These are phyloP conservation scores for Tympanopsis confertula DNA, from an alignment of 2,329 filamentous ascomycete genomes.

Conservation along the genomic window DNA sequence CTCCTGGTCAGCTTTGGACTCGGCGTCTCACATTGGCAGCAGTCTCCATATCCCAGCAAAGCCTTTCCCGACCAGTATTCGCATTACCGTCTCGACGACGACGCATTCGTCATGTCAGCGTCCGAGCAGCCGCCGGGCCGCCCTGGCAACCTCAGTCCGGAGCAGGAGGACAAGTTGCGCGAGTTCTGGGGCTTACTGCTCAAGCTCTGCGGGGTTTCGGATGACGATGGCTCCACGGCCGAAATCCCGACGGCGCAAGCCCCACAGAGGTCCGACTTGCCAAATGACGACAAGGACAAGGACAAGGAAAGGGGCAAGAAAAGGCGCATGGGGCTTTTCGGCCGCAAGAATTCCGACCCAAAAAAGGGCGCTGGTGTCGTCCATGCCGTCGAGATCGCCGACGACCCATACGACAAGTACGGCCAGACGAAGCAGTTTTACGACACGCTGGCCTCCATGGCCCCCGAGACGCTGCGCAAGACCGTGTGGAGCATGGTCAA, in stretches of 20 bases:
- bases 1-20: conserved; percentile 5
- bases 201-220: conserved; percentile 58
- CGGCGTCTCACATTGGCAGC: background rate
- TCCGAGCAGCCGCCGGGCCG: conserved; percentile 51
- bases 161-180: conserved; percentile 78
- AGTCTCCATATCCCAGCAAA: background rate
- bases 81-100: too few relatives aligned
- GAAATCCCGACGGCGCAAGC: conserved; percentile 6
- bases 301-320: conserved; percentile 59
- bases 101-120: conserved; percentile 21
- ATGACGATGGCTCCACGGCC: conserved; percentile 19
- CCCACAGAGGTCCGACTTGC: conserved; percentile 2
- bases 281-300: conserved; percentile 9
- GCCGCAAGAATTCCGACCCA: conserved; percentile 36
- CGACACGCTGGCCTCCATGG: conserved; percentile 64
- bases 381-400: conserved; percentile 17
- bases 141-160: conserved; percentile 74
- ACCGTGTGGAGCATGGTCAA: conserved; percentile 93
- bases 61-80: too few relatives aligned
- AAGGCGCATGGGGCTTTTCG: conserved; percentile 61
- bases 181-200: conserved; percentile 74
- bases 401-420: conserved; percentile 75
- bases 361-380: conserved; percentile 39
- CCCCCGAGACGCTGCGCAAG: conserved; percentile 66
- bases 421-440: conserved; percentile 80